Evolutionary conservation across 2,329 filamentous ascomycete species (phyloP).

Genomic region (Aulographum hederae): DNA sequence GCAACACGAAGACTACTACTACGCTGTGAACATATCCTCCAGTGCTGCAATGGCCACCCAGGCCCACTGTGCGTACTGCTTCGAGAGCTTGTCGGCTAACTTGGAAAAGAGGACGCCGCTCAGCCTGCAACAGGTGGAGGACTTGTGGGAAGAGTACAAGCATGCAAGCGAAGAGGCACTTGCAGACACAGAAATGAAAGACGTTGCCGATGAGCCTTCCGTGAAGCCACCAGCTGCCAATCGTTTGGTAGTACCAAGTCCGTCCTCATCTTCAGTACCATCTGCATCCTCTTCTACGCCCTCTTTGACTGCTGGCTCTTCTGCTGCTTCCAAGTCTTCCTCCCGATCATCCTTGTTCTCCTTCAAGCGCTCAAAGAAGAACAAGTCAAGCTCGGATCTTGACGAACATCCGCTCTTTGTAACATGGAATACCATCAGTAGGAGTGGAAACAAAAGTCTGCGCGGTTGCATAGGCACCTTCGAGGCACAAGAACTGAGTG

Average conservation of each 20-base stretch:
- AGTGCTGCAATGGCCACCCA: constrained; percentile 68
- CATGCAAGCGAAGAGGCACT: constrained; percentile 14
- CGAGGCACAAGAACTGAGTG: constrained; percentile 51
- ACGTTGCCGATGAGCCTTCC: constrained; percentile 13
- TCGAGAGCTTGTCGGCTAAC: constrained; percentile 64
- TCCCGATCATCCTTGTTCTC: constrained; percentile 14
- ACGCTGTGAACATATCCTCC: too few relatives aligned
- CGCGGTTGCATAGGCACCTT: constrained; percentile 97
- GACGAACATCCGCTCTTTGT: constrained; percentile 65
- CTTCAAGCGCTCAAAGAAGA: constrained; percentile 12
- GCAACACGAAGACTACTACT: too few relatives aligned
- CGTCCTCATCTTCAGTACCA: constrained; percentile 28
- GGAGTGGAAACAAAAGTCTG: constrained; percentile 44
- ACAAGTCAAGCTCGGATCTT: constrained; percentile 5
- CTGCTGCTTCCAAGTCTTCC: constrained; percentile 17
- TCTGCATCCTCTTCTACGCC: constrained; percentile 30
- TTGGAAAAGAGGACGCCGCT: constrained; percentile 53
- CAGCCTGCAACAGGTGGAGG: constrained; percentile 49
- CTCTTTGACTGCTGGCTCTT: constrained; percentile 21
- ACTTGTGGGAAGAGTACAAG: constrained; percentile 43
- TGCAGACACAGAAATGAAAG: constrained; percentile 16
- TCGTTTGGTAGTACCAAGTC: constrained; percentile 21
- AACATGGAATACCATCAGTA: constrained; percentile 70
- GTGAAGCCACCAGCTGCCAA: constrained; percentile 24
- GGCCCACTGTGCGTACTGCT: constrained; percentile 83